Percentiles rank a stretch among this genome's conserved stretches.
Evolutionary conservation across 2,329 filamentous ascomycete genomes (phyloP).

Genomic region (Hymenoscyphus repandus): DNA sequence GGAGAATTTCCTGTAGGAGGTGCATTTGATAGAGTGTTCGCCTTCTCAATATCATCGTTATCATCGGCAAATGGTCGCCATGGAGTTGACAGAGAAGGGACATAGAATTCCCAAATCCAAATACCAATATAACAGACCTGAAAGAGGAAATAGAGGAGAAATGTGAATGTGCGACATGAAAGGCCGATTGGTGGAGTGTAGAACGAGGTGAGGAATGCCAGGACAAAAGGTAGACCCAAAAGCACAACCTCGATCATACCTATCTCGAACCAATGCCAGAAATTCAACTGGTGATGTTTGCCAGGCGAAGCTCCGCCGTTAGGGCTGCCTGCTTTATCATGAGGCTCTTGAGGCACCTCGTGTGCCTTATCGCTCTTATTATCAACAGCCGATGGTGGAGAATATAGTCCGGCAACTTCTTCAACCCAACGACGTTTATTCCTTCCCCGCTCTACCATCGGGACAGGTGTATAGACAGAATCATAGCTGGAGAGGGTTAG

Average conservation of each 20-base stretch:
- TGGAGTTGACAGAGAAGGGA: background rate
- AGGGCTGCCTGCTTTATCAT: background rate
- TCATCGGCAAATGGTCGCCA: background rate
- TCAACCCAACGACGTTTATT: background rate
- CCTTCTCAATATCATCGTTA: background rate
- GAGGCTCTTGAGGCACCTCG: background rate
- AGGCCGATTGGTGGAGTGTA: constrained; percentile 32
- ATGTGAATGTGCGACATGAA: constrained; percentile 32
- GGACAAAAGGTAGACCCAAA: constrained; percentile 21
- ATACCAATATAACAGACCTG: constrained; percentile 29
- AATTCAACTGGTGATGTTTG: background rate
- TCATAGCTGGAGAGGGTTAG: background rate
- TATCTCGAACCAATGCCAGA: constrained; percentile 7
- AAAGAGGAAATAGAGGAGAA: constrained; percentile 31
- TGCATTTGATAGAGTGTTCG: background rate
- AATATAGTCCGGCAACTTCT: background rate
- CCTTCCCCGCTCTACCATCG: background rate
- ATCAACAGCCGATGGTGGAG: background rate
- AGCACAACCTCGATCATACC: constrained; percentile 3
- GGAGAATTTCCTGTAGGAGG: background rate
- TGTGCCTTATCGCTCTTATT: background rate
- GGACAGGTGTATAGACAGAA: background rate
- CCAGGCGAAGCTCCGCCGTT: background rate
- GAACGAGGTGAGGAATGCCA: constrained; percentile 33
- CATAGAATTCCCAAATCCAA: constrained; percentile 12